Conservation (phyloP, 306 rosid species). For the Dryas alaskensis region DNA sequence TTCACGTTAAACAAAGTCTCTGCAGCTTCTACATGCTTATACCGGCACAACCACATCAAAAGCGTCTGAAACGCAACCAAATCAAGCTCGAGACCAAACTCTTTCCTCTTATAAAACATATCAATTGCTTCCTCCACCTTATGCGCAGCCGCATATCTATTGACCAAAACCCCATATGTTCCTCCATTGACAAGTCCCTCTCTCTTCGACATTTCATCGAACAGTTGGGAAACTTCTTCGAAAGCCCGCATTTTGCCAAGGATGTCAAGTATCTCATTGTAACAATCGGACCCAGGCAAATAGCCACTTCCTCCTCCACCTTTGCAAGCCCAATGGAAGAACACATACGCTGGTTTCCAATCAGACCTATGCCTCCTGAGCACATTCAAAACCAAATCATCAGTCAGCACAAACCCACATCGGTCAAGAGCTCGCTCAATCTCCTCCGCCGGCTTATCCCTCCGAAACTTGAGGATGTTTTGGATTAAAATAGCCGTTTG, state of each 20-base stretch:
- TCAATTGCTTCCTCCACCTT: constrained; percentile 57
- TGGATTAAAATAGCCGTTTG: constrained; percentile 41
- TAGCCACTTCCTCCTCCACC: constrained; percentile 16
- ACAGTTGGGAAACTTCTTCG: constrained; percentile 52
- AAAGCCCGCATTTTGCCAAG: constrained; percentile 59
- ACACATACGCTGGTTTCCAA: constrained; percentile 60
- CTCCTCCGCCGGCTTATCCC: constrained; percentile 50
- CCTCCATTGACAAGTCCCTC: constrained; percentile 41
- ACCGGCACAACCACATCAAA: constrained; percentile 69
- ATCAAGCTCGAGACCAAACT: constrained; percentile 48
- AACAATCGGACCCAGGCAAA: constrained; percentile 39
- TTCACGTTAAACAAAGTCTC: constrained; percentile 60
- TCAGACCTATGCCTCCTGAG: constrained; percentile 63
- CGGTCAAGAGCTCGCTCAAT: constrained; percentile 55
- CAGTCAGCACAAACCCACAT: constrained; percentile 33
- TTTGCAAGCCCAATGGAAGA: constrained; percentile 67
- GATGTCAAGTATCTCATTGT: constrained; percentile 55
- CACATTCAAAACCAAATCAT: constrained; percentile 55
- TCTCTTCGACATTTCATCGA: constrained; percentile 66
- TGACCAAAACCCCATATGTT: constrained; percentile 44
- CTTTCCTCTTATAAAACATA: constrained; percentile 42
- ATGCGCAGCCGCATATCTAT: constrained; percentile 60
- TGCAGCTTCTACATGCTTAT: constrained; percentile 70
- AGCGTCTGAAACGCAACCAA: constrained; percentile 50
- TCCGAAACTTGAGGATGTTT: constrained; percentile 59